Evolutionary conservation across 345 rosid genomes (phyloP).

Genomic region (Bruguiera parviflora): DNA sequence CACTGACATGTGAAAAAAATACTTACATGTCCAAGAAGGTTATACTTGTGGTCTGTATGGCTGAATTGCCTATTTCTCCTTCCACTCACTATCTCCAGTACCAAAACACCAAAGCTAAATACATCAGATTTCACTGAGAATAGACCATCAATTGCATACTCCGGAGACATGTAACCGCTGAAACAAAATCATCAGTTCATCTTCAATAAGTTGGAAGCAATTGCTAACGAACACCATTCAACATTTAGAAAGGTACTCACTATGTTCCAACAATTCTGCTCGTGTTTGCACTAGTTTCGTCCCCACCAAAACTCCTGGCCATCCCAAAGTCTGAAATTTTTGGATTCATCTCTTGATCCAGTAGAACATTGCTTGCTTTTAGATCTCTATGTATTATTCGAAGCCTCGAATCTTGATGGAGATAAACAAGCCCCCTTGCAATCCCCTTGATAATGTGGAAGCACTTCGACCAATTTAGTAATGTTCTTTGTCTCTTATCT

Average conservation of each 20-base stretch:
- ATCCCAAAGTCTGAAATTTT: conserved; percentile 19
- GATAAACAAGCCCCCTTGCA: conserved; percentile 20
- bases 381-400: conserved; percentile 17
- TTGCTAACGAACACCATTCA: neutral
- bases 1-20: neutral
- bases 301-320: conserved; percentile 13
- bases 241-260: conserved; percentile 1
- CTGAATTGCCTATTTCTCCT: conserved; percentile 5
- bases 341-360: conserved; percentile 11
- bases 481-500: neutral
- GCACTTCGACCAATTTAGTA: conserved; percentile 15
- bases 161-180: conserved; percentile 19
- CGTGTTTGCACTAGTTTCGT: conserved; percentile 6
- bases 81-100: neutral
- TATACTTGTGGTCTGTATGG: conserved; percentile 1
- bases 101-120: conserved; percentile 14
- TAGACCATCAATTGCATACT: conserved; percentile 12
- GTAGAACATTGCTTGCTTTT: conserved; percentile 15
- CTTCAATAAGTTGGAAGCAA: neutral
- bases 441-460: conserved; percentile 14
- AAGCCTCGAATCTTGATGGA: conserved; percentile 19
- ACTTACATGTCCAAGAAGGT: conserved; percentile 17
- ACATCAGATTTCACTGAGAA: conserved; percentile 10
- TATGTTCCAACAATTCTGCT: conserved; percentile 16
- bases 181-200: neutral